Conservation (phyloP, 2,329 filamentous ascomycete species). For the Diatrype stigma region DNA sequence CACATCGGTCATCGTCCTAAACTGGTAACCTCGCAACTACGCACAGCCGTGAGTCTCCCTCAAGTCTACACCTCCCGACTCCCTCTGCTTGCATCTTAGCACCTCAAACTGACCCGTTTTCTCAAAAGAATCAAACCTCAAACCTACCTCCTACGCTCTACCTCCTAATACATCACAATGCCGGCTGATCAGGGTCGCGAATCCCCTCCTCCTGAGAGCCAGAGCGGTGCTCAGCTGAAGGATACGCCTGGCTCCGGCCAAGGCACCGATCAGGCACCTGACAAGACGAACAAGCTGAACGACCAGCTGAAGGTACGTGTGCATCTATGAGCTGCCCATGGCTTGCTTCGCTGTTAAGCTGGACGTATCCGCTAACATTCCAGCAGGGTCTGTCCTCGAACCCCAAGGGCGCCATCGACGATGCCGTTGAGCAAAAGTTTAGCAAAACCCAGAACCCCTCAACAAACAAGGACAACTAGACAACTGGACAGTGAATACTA, state of each 20-base stretch:
- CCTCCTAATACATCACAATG: slow-evolving; percentile 48
- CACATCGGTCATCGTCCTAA: slow-evolving; percentile 1
- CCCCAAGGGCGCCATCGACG: slow-evolving; percentile 60
- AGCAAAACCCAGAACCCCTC: slow-evolving; percentile 38
- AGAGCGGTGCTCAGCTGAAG: slow-evolving; percentile 60
- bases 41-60: not conserved
- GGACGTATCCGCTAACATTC: slow-evolving; percentile 3
- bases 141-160: slow-evolving; percentile 5
- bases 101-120: not conserved
- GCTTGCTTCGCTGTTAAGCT: not conserved
- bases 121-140: slow-evolving; percentile 1
- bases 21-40: not conserved
- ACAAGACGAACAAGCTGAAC: slow-evolving; percentile 50
- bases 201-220: slow-evolving; percentile 70
- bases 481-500: too few species aligned
- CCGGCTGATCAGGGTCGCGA: slow-evolving; percentile 62
- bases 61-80: not conserved
- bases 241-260: slow-evolving; percentile 55
- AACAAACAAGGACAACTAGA: not conserved
- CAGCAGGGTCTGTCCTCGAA: slow-evolving; percentile 55
- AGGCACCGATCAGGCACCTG: slow-evolving; percentile 49
- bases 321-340: not conserved
- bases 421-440: slow-evolving; percentile 57
- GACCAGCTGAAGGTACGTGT: slow-evolving; percentile 47
- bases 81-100: not conserved